Conservation (phyloP, 768 basidiomycete genomes). For the Russula dissimulans region DNA sequence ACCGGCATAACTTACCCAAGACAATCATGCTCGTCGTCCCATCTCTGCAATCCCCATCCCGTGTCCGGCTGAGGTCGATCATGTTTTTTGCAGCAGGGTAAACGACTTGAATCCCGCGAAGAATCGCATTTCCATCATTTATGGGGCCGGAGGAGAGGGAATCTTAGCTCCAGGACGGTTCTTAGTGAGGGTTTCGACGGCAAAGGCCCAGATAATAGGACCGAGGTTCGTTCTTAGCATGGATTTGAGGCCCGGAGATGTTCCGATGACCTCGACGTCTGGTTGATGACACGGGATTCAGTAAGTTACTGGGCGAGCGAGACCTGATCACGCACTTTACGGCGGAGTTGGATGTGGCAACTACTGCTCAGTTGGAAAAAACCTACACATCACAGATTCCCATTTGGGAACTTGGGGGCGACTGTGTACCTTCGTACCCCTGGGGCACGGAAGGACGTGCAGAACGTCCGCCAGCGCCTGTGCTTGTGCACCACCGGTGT, state of each 20-base stretch:
- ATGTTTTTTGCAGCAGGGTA: conserved; percentile 99
- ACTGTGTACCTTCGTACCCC: too few species aligned
- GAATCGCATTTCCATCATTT: conserved; percentile 98
- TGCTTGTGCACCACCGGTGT: too few species aligned
- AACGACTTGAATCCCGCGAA: conserved; percentile 97
- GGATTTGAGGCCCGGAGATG: conserved; percentile 93
- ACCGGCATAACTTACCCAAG: conserved; percentile 49
- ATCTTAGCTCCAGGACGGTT: not conserved
- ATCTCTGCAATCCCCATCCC: conserved; percentile 98
- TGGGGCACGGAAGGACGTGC: too few species aligned
- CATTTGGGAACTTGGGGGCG: too few species aligned
- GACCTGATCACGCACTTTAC: conserved; percentile 59
- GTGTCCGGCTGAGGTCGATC: conserved; percentile 96
- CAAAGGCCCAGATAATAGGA: conserved; percentile 72
- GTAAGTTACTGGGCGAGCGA: not conserved
- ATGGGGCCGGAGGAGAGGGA: conserved; percentile 56
- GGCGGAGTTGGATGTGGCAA: conserved; percentile 68
- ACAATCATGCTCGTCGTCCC: conserved; percentile 99
- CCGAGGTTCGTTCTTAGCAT: conserved; percentile 99
- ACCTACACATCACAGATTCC: too few species aligned
- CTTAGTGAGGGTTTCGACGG: not conserved
- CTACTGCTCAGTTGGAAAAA: too few species aligned
- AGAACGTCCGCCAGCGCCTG: too few species aligned
- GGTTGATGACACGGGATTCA: not conserved
- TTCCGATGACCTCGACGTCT: conserved; percentile 99